Percentiles rank a stretch among this genome's conserved stretches.
Evolutionary conservation across 768 basidiomycete genomes (phyloP).

Genomic region (Albatrellus ellisii): DNA sequence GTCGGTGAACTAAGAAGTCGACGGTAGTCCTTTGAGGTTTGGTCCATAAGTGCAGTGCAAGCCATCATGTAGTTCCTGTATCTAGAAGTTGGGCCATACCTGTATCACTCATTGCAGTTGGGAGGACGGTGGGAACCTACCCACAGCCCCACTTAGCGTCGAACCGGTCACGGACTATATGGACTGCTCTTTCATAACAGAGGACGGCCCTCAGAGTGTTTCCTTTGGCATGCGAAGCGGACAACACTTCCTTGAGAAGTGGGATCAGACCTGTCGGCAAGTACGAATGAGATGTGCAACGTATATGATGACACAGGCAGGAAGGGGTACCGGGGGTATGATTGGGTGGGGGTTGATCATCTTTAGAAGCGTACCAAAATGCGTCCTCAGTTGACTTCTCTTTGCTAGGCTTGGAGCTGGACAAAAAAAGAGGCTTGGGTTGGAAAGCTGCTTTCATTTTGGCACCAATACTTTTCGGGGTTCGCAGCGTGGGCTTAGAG

Average conservation of each 20-base stretch:
- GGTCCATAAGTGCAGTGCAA: slow-evolving; percentile 57
- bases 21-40: slow-evolving; percentile 36
- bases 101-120: slow-evolving; percentile 49
- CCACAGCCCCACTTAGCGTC: neutral
- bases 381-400: slow-evolving; percentile 24
- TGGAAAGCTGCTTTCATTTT: no score
- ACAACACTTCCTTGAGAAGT: neutral
- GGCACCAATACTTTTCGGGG: no score
- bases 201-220: neutral
- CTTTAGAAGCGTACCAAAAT: slow-evolving; percentile 52
- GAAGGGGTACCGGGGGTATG: slow-evolving; percentile 47
- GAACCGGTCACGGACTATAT: neutral
- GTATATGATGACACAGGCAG: neutral
- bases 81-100: slow-evolving; percentile 24
- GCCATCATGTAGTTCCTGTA: slow-evolving; percentile 77
- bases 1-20: neutral
- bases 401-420: no score
- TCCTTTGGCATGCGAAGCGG: neutral
- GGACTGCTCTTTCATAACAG: neutral
- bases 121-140: slow-evolving; percentile 12
- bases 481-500: no score
- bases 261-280: neutral
- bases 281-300: neutral
- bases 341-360: slow-evolving; percentile 33
- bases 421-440: no score